These are phyloP conservation scores for Solidago caesia DNA, from an alignment of 129 eudicot genomes.

Conservation along the genomic window DNA sequence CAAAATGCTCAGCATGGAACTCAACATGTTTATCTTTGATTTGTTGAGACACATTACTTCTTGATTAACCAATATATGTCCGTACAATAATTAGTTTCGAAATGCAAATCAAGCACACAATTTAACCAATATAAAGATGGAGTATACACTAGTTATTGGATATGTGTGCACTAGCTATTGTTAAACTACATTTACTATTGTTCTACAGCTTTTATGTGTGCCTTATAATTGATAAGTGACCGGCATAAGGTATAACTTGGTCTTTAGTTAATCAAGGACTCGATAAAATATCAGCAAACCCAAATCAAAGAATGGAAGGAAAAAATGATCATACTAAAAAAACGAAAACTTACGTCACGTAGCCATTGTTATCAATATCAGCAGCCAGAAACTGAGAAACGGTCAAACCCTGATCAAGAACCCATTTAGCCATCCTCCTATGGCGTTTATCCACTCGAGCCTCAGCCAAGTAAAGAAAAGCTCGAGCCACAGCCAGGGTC, in stretches of 20 bases:
- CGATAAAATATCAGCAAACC: slow-evolving; percentile 14
- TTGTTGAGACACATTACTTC: too few relatives aligned
- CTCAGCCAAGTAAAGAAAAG: slow-evolving; percentile 96
- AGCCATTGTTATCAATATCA: slow-evolving; percentile 87
- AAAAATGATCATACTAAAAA: background rate
- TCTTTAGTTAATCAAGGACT: background rate
- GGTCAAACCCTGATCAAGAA: slow-evolving; percentile 91
- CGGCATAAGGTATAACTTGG: background rate
- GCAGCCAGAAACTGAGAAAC: slow-evolving; percentile 97
- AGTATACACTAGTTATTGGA: background rate
- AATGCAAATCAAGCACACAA: too few relatives aligned
- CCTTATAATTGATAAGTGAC: background rate
- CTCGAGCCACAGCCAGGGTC: slow-evolving; percentile 94
- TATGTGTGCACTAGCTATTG: background rate
- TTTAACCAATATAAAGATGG: too few relatives aligned
- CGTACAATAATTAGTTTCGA: too few relatives aligned
- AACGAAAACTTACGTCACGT: slow-evolving; percentile 55
- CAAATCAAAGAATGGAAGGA: background rate
- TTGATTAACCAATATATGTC: too few relatives aligned
- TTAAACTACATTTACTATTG: background rate
- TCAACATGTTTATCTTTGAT: background rate
- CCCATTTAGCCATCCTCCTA: slow-evolving; percentile 89
- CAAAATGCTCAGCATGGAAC: background rate
- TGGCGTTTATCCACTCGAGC: slow-evolving; percentile 93
- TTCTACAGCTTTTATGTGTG: background rate